A percentile compares a stretch with the other conserved stretches of the same genome.
Conservation (phyloP, 768 basidiomycete genomes). For the Leccinum incarnatum region DNA sequence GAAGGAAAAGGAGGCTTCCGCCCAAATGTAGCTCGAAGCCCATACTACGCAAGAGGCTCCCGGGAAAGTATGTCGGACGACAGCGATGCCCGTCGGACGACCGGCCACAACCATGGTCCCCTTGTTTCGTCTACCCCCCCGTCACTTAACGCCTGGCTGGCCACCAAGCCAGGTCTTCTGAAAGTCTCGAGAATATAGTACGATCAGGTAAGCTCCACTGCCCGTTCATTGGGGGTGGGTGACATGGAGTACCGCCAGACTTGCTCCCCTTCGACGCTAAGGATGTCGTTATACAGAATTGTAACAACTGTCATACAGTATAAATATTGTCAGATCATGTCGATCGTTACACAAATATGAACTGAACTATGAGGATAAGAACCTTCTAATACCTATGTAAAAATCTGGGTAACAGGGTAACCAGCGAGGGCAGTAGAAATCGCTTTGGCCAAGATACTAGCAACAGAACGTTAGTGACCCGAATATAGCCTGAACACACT, state of each 20-base stretch:
- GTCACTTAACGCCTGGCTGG: conserved; percentile 11
- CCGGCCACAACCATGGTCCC: neutral
- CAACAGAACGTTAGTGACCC: conserved; percentile 1
- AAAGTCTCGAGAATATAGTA: conserved; percentile 29
- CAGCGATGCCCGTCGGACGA: neutral
- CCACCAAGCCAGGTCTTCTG: conserved; percentile 13
- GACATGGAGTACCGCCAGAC: too few species aligned
- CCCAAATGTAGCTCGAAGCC: neutral
- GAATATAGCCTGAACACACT: neutral
- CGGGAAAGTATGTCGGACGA: neutral
- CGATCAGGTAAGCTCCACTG: conserved; percentile 14
- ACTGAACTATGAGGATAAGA: neutral
- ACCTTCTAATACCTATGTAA: conserved; percentile 3
- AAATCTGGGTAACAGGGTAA: conserved; percentile 19
- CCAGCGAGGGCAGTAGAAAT: conserved; percentile 45
- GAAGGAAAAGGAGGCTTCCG: neutral
- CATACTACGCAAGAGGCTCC: neutral
- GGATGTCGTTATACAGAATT: too few species aligned
- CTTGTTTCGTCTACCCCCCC: conserved; percentile 14
- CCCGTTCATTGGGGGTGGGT: too few species aligned
- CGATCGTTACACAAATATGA: too few species aligned
- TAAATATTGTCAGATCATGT: too few species aligned
- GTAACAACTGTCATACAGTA: too few species aligned
- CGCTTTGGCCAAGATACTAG: conserved; percentile 51
- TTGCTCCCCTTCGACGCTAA: too few species aligned